Conservation (phyloP, 78 protist species). For the Salpingoeca rosetta region DNA sequence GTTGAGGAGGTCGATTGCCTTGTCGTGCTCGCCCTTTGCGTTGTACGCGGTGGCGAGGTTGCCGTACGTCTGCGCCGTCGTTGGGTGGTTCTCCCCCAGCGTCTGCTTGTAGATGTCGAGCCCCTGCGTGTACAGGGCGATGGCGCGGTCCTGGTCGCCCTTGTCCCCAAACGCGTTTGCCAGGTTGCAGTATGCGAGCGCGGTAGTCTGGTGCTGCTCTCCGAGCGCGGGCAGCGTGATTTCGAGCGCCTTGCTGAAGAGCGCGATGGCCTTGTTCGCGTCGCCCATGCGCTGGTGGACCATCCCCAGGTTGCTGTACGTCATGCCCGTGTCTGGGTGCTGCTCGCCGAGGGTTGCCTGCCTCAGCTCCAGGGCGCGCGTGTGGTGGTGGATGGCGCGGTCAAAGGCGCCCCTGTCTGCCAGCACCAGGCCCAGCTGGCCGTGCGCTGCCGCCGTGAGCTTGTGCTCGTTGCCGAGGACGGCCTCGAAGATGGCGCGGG, state of each 20-base stretch:
- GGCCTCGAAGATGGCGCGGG: not conserved
- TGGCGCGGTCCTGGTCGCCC: no score
- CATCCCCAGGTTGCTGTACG: not conserved
- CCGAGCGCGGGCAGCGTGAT: not conserved
- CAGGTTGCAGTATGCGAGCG: not conserved
- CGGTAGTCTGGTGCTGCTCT: not conserved
- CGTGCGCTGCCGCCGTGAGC: not conserved
- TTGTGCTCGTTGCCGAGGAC: not conserved
- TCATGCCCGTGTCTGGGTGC: not conserved
- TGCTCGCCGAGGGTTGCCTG: not conserved
- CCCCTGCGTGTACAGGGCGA: no score
- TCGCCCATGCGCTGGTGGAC: not conserved
- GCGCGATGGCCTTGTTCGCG: not conserved
- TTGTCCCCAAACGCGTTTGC: no score
- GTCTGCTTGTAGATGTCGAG: no score
- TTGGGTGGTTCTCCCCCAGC: slow-evolving; percentile 13
- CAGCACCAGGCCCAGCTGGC: not conserved
- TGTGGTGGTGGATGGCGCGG: not conserved
- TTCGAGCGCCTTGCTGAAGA: not conserved
- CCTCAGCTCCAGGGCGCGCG: not conserved
- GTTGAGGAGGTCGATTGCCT: no score
- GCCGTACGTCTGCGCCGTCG: not conserved
- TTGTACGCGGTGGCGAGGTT: not conserved
- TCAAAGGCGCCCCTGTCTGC: not conserved
- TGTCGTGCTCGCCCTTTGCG: not conserved